Base-by-base conservation (phyloP, 1,284 basidiomycete species). In the Vanrija pseudolonga region DNA sequence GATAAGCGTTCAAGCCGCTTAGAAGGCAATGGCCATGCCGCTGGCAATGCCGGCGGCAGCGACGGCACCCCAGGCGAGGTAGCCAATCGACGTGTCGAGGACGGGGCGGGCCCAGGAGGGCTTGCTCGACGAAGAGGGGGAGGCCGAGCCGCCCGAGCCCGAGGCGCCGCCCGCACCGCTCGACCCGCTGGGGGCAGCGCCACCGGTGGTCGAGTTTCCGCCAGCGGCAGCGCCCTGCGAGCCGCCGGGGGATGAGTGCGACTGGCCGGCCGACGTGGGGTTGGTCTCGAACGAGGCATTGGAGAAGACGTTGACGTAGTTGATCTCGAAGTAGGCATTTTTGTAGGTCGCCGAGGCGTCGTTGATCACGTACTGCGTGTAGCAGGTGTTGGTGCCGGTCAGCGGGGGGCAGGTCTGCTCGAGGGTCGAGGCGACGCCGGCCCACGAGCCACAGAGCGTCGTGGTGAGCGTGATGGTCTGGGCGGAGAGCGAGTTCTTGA, bases 401-500 rank as follows among this genome's bases (percentile, higher is more conserved):
- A 77, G 63, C 5, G 66, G 55, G 9, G 66, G 66, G 73, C 88
- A 90, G 0, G 87, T 89, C 66, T 83, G 69, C 14, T 79, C 73
- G 69, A 88, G 86, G 36, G 83, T 76, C 28, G 73, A 63, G 6
- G 81, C 38, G n/a, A 76, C 69, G 6, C 83, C 83, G 4, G 84
- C 68, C 80, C 81, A 84, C 56, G 74, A 74, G 22, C 84, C 75
- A 56, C 88, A 90, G 12, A 89, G 81, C 1, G 87, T 86, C 56
- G 88, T 88, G 68, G 86, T 83, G 60, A 89, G 83, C 65, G 90
- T 87, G 45, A 89, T 79, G 51, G 82, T 78, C 65, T 89, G 86
- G 0, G 84, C 59, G 60, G 45, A 4, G 51, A 57, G 26, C n/a
- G 42, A 49, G 50, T 78, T 69, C 51, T 77, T 72, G 32, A 87